These are phyloP conservation scores for Fusarium papillatum DNA, from an alignment of 2,329 filamentous ascomycete genomes.

Conservation along the genomic window DNA sequence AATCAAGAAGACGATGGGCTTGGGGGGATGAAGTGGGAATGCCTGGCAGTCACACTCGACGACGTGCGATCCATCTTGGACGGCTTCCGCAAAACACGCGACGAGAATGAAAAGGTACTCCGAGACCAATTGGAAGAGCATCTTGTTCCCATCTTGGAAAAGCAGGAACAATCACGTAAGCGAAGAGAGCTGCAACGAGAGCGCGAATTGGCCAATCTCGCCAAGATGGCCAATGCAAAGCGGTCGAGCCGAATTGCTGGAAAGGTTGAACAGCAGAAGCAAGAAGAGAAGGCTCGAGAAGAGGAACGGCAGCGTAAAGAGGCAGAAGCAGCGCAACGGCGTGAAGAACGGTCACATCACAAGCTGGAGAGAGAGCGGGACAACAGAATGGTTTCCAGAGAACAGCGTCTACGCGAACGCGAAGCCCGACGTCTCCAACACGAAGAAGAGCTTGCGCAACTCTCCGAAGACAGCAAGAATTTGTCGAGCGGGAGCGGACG, in stretches of 20 bases:
- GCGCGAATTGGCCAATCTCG: conserved; percentile 83
- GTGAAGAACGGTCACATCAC: conserved; percentile 72
- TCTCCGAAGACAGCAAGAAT: conserved; percentile 82
- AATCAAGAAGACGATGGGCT: conserved; percentile 71
- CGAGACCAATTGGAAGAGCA: conserved; percentile 80
- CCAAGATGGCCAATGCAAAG: conserved; percentile 94
- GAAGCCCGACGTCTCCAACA: conserved; percentile 87
- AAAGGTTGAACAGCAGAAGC: conserved; percentile 83
- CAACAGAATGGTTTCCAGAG: conserved; percentile 84
- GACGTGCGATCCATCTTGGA: conserved; percentile 82
- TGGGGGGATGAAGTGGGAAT: conserved; percentile 90
- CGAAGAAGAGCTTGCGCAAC: conserved; percentile 84
- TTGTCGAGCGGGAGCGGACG: conserved; percentile 68
- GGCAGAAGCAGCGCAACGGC: conserved; percentile 76
- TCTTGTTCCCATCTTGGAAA: conserved; percentile 87
- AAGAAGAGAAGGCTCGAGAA: conserved; percentile 79
- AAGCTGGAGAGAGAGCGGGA: conserved; percentile 81
- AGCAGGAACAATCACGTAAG: conserved; percentile 81
- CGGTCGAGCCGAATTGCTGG: conserved; percentile 90
- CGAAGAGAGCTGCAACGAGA: conserved; percentile 76
- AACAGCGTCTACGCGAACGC: conserved; percentile 87
- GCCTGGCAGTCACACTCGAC: conserved; percentile 83
- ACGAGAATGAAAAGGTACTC: conserved; percentile 87
- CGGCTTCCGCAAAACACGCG: conserved; percentile 80
- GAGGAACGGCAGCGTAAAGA: conserved; percentile 65